Evolutionary conservation across 2,329 filamentous ascomycete genomes (phyloP).

Genomic region (Pseudodiploospora longispora): DNA sequence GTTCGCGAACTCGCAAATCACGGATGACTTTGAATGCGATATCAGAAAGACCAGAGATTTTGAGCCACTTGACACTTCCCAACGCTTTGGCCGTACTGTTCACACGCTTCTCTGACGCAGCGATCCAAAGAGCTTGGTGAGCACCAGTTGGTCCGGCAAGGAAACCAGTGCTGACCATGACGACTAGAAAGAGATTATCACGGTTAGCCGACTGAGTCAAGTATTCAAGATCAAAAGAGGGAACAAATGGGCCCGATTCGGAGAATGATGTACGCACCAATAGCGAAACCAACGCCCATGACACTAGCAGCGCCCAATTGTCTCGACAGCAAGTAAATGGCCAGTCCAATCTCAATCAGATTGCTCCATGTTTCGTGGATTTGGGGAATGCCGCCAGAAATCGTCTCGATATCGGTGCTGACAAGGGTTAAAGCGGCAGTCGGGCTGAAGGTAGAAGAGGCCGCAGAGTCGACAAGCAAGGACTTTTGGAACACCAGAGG

Average conservation of each 20-base stretch:
- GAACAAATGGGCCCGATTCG: neutral
- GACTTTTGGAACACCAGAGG: constrained; percentile 18
- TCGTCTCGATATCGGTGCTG: constrained; percentile 19
- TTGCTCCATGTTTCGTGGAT: constrained; percentile 12
- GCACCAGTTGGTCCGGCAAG: constrained; percentile 14
- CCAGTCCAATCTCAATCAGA: constrained; percentile 18
- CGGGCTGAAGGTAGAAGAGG: constrained; percentile 1
- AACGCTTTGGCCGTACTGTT: constrained; percentile 39
- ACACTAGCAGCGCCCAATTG: constrained; percentile 34
- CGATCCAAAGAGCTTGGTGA: constrained; percentile 38
- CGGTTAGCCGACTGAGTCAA: too few species aligned
- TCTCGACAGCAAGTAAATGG: constrained; percentile 18
- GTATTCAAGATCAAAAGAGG: neutral
- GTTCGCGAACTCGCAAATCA: too few species aligned
- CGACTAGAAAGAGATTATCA: constrained; percentile 16
- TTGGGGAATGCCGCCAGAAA: constrained; percentile 1
- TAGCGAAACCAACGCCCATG: constrained; percentile 35
- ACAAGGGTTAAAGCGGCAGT: constrained; percentile 18
- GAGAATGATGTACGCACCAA: constrained; percentile 22
- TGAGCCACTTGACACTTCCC: constrained; percentile 35
- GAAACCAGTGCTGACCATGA: constrained; percentile 25
- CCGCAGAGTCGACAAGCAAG: constrained; percentile 1
- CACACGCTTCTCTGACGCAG: constrained; percentile 40
- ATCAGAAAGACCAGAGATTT: too few species aligned
- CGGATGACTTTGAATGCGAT: too few species aligned